phyloP scores from a whole-genome alignment of 129 eudicot species.

The Scalesia atractyloides region DNA sequence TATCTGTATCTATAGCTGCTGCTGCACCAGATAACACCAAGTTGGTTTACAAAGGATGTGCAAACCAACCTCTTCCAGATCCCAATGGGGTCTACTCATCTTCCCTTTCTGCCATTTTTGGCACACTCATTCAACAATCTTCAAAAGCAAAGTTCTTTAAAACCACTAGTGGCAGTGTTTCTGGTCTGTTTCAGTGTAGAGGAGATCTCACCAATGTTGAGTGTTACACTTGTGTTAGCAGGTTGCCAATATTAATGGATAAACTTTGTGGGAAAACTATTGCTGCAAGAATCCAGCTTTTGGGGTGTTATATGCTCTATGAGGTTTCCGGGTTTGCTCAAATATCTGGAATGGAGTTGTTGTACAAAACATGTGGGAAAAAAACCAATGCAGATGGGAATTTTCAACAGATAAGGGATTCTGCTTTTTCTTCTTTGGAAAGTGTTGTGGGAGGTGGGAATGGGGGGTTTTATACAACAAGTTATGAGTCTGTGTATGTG shows the following conservation, averaged over 20 bases:
- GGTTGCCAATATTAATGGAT: constrained; percentile 63
- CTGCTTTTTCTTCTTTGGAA: constrained; percentile 56
- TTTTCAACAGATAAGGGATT: constrained; percentile 61
- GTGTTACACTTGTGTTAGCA: constrained; percentile 75
- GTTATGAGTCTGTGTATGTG: constrained; percentile 57
- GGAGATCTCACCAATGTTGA: constrained; percentile 75
- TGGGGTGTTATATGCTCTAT: constrained; percentile 80
- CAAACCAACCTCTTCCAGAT: constrained; percentile 70
- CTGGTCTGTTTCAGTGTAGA: constrained; percentile 86
- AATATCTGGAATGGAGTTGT: constrained; percentile 75
- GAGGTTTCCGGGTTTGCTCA: constrained; percentile 78
- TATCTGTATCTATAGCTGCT: constrained; percentile 1
- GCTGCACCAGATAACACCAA: constrained; percentile 54
- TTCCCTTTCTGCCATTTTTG: constrained; percentile 71
- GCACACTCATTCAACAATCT: constrained; percentile 70
- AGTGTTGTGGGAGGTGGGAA: constrained; percentile 47
- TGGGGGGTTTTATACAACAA: constrained; percentile 67
- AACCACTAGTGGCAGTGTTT: constrained; percentile 56
- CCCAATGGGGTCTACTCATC: constrained; percentile 77
- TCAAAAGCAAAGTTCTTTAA: constrained; percentile 74
- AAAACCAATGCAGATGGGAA: constrained; percentile 38
- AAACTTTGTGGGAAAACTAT: constrained; percentile 77
- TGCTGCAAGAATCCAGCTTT: constrained; percentile 85
- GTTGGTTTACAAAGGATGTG: constrained; percentile 89
- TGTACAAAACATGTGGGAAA: constrained; percentile 76